Conservation (phyloP, 1,284 basidiomycete species). For the Pyrrhoderma lamaoense region DNA sequence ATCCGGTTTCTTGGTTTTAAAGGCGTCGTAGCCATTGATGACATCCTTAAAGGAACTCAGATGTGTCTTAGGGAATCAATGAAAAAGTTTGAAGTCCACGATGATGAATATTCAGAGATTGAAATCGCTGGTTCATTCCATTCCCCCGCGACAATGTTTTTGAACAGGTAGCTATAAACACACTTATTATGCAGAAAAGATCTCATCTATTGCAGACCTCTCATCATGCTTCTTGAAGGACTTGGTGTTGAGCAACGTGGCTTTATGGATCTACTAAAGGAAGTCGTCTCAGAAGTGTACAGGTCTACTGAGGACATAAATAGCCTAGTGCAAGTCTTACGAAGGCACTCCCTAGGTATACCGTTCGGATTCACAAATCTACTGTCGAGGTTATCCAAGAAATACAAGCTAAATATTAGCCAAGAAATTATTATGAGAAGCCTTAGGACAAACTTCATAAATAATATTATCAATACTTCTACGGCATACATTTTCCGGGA, state of each 20-base stretch:
- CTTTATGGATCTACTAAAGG: constrained; percentile 51
- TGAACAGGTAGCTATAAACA: constrained; percentile 47
- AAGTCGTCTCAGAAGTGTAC: constrained; percentile 42
- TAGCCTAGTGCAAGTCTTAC: constrained; percentile 41
- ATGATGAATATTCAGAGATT: constrained; percentile 42
- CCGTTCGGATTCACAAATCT: constrained; percentile 43
- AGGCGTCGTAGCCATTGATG: constrained; percentile 64
- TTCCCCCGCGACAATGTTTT: constrained; percentile 46
- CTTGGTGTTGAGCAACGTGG: constrained; percentile 45
- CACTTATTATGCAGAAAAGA: neutral
- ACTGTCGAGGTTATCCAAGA: constrained; percentile 38
- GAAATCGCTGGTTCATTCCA: constrained; percentile 64
- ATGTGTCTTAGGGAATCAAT: constrained; percentile 66
- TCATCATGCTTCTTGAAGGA: constrained; percentile 68
- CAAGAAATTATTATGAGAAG: constrained; percentile 26
- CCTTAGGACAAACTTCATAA: constrained; percentile 52
- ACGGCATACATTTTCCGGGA: constrained; percentile 56
- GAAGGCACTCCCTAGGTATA: constrained; percentile 43
- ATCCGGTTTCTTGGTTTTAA: constrained; percentile 75
- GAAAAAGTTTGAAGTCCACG: constrained; percentile 60
- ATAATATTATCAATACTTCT: constrained; percentile 43
- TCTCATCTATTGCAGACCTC: constrained; percentile 35
- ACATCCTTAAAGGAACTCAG: constrained; percentile 40
- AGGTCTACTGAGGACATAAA: constrained; percentile 48
- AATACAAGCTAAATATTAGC: constrained; percentile 41